These are phyloP conservation scores for Turnera subulata DNA, from an alignment of 345 rosid genomes.

Conservation along the genomic window DNA sequence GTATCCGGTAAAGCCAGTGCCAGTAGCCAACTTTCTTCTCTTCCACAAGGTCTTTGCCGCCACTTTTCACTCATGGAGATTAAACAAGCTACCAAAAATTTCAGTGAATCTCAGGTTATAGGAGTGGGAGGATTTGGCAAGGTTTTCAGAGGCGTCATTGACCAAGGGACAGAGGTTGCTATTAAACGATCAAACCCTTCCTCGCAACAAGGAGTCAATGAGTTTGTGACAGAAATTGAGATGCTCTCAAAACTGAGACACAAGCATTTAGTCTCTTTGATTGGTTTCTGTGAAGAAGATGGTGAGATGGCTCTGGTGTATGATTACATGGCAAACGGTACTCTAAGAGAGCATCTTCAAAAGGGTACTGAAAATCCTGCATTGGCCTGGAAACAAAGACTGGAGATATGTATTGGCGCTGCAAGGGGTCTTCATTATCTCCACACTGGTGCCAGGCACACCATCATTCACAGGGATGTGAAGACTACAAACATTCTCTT, in stretches of 20 bases:
- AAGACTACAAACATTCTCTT: conserved; percentile 12
- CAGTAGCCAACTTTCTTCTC: conserved; percentile 23
- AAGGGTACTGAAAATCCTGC: background rate
- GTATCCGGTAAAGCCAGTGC: conserved; percentile 27
- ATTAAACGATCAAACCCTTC: conserved; percentile 13
- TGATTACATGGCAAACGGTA: conserved; percentile 13
- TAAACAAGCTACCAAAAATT: conserved; percentile 24
- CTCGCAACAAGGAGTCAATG: conserved; percentile 6
- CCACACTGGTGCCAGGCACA: conserved; percentile 5
- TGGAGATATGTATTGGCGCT: conserved; percentile 13
- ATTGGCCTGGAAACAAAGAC: conserved; percentile 10
- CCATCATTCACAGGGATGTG: conserved; percentile 13
- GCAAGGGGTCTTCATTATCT: conserved; percentile 10
- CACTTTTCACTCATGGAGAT: conserved; percentile 33
- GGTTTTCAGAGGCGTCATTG: conserved; percentile 28
- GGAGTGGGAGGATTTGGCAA: conserved; percentile 37
- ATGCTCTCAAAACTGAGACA: conserved; percentile 11
- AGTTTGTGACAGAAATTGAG: conserved; percentile 13
- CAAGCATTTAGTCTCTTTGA: conserved; percentile 6
- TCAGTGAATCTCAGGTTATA: conserved; percentile 14
- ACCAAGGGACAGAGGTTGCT: conserved; percentile 19
- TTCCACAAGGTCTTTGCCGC: conserved; percentile 24
- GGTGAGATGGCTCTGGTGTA: conserved; percentile 10
- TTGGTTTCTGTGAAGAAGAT: conserved; percentile 6
- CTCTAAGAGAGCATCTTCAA: conserved; percentile 8